Evolutionary conservation across 2,329 filamentous ascomycete species (phyloP), one percentile per base, ranked within the genome.

Genomic region (Neonectria neomacrospora): DNA sequence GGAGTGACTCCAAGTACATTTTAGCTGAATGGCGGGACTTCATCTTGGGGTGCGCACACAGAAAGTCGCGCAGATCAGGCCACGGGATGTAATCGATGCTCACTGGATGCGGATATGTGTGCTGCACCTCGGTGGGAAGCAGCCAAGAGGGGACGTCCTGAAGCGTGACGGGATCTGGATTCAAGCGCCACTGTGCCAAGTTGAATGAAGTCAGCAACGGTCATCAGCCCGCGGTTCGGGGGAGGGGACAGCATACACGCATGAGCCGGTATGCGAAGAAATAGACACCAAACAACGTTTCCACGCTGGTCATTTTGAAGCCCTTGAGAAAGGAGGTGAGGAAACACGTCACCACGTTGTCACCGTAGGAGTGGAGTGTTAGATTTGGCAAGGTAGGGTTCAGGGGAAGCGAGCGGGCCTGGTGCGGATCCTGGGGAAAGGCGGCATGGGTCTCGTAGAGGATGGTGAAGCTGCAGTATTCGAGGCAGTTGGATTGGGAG

Each of bases 21-120:
- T 69, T 70, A 18, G 70, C 68, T 0, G 70, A 71, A 41, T 72
- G 70, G 5, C 70, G 58, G 1, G 63, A 64, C 52, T 71, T 63
- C 18, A 62, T 48, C 23, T 65, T 58, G 32, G 65, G 67, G 51
- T 70, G 64, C 8, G 62, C 63, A 14, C 70, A 72, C 6, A 72
- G 58, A 53, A 61, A 71, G 37, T 72, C 66, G 20, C 70, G 67
- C 16, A 72, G 59, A 12, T 63, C 64, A n/a, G 70, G 70, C 70
- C 70, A 72, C 3, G 70, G 70, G 34, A 72, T 69, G 54, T 68
- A 72, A 37, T 72, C 70, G 7, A 72, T 68, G 58, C 67, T 70
- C 34, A 72, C 58, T 16, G 70, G 70, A 52, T 72, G 70, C 6
- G 68, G 61, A 48, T 63, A 61, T 3, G 70, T 64, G 23, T 72